Evolutionary conservation across 2,329 filamentous ascomycete genomes (phyloP).

Genomic region (Colletotrichum sansevieriae): DNA sequence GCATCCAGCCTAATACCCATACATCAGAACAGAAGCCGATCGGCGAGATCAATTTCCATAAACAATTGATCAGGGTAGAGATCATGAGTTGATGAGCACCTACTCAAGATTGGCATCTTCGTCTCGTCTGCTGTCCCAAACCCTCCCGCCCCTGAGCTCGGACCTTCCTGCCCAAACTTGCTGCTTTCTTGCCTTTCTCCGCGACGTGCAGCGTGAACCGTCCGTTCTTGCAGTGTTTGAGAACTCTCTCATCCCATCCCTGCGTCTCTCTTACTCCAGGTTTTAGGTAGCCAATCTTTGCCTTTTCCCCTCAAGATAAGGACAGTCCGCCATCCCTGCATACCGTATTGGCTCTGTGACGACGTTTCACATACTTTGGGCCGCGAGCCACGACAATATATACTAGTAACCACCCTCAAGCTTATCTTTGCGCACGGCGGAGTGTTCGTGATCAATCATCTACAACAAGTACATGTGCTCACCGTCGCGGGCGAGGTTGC

Average conservation of each 20-base stretch:
- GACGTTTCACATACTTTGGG: conserved; percentile 32
- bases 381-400: conserved; percentile 20
- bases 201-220: conserved; percentile 13
- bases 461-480: background rate
- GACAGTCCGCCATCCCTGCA: conserved; percentile 16
- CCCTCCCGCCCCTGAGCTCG: conserved; percentile 22
- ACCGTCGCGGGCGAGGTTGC: conserved; percentile 5
- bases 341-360: conserved; percentile 1
- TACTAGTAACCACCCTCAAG: conserved; percentile 5
- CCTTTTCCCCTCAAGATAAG: conserved; percentile 22
- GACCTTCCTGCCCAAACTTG: conserved; percentile 5
- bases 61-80: background rate
- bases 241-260: conserved; percentile 25
- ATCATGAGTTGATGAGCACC: background rate
- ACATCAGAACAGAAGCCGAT: background rate
- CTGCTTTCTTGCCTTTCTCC: conserved; percentile 4
- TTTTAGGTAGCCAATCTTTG: conserved; percentile 11
- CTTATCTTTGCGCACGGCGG: background rate
- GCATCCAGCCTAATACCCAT: conserved; percentile 7
- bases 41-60: background rate
- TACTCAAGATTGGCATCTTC: background rate
- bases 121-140: conserved; percentile 32
- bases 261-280: conserved; percentile 10
- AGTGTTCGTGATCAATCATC: background rate
- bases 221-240: conserved; percentile 33